These are phyloP conservation scores for Tilletiaria anomala DNA, from an alignment of 1,284 basidiomycete species.

Conservation along the genomic window DNA sequence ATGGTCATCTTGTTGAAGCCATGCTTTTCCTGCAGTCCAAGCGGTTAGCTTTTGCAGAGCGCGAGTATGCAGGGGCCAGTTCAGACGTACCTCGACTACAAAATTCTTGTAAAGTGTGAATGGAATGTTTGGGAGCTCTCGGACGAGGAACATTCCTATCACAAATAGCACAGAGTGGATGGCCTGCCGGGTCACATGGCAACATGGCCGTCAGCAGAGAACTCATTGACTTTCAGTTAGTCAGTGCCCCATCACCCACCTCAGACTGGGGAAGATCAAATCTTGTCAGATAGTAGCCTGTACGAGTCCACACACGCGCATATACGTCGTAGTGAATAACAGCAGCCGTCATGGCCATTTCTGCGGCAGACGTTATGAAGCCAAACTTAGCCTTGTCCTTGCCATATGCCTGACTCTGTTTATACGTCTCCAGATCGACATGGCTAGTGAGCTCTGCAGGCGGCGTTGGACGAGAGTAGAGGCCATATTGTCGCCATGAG, in stretches of 20 bases:
- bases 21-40: conserved; percentile 76
- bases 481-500: conserved; percentile 69
- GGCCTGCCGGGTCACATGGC: conserved; percentile 48
- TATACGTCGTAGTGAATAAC: conserved; percentile 64
- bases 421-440: conserved; percentile 59
- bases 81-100: too few species aligned
- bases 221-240: not conserved
- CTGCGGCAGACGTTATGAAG: conserved; percentile 57
- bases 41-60: too few species aligned
- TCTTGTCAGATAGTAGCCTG: conserved; percentile 45
- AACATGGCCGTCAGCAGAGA: conserved; percentile 1
- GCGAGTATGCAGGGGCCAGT: too few species aligned
- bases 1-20: conserved; percentile 92
- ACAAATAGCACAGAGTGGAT: conserved; percentile 64
- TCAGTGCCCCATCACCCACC: conserved; percentile 2
- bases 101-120: conserved; percentile 66
- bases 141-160: conserved; percentile 22
- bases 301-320: conserved; percentile 59
- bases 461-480: conserved; percentile 63
- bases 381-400: conserved; percentile 79
- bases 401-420: conserved; percentile 80
- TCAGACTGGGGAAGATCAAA: conserved; percentile 12
- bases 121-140: conserved; percentile 53
- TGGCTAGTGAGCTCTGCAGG: conserved; percentile 60
- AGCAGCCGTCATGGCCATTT: conserved; percentile 55